These are phyloP conservation scores for Xylogone sp. DNA, from an alignment of 2,329 filamentous ascomycete species.

Conservation along the genomic window DNA sequence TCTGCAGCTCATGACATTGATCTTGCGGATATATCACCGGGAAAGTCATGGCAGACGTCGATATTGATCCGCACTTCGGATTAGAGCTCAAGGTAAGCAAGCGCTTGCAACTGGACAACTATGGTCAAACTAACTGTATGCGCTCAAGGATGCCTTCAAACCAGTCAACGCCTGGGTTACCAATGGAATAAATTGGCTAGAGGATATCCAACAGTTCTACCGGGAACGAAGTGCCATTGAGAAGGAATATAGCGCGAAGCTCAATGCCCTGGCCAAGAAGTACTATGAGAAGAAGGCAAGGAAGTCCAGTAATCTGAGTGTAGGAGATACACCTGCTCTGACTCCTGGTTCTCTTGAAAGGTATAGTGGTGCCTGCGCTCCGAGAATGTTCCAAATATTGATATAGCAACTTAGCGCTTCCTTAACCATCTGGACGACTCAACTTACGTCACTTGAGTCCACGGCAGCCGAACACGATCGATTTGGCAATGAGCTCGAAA, in stretches of 20 bases:
- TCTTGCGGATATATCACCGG: conserved; percentile 2
- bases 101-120: conserved; percentile 10
- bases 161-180: conserved; percentile 88
- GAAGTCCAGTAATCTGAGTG: conserved; percentile 82
- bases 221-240: conserved; percentile 91
- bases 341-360: conserved; percentile 94
- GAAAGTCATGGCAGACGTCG: conserved; percentile 70
- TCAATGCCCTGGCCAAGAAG: conserved; percentile 85
- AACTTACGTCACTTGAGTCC: conserved; percentile 84
- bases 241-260: conserved; percentile 91
- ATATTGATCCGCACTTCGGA: conserved; percentile 82
- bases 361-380: conserved; percentile 34
- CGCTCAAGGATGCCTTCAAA: conserved; percentile 85
- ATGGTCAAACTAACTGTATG: background rate
- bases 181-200: conserved; percentile 88
- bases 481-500: conserved; percentile 73
- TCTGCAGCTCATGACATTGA: background rate
- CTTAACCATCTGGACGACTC: conserved; percentile 93
- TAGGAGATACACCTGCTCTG: conserved; percentile 88
- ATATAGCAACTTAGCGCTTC: conserved; percentile 63
- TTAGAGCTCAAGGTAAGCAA: conserved; percentile 79
- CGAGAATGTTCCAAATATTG: conserved; percentile 15
- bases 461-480: conserved; percentile 86
- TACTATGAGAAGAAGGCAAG: conserved; percentile 96
- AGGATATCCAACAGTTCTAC: conserved; percentile 97